Base-by-base conservation (phyloP, 495 filamentous ascomycete species). In the Penicillium crystallinum region DNA sequence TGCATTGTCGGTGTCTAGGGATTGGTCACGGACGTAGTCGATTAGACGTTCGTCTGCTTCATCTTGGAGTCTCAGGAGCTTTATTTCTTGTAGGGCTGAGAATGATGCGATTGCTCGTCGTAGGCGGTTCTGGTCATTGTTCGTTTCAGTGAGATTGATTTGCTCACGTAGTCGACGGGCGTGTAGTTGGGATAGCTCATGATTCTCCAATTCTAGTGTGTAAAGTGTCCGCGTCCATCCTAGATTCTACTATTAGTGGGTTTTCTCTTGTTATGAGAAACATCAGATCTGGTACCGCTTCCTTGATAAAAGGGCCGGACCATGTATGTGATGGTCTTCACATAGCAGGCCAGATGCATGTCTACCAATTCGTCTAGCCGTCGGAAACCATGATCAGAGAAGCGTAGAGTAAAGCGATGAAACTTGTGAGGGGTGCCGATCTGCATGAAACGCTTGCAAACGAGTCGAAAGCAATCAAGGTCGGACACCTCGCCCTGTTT, bases 291-390 rank as follows among this genome's bases (percentile, higher is more conserved):
- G 56, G 50, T 77, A 76, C 69, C 68, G 63, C 62, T 69, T 67
- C 71, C 72, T 62, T 73, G 66, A 68, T 87, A 87, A 65, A 86
- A 86, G 47, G 78, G 82, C 59, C 83, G 83, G 62, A 88, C 80
- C 69, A 88, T 78, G 63, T 89, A 89, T 57, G 81, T 84, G 64
- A 89, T 81, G 60, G 83, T 80, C 65, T 76, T 81, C 41, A 86
- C 82, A 68, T 84, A 77, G 53, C 69, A 73, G 31, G 81, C 78
- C 17, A 85, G 72, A 60, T 84, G 77, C 72, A 74, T 77, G 46
- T 63, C 49, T 40, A 77, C 51, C 35, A 77, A 54, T 29, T 75
- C 70, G 18, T 82, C 76, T 39, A 89, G 63, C 39, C 78, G 69
- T 27, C 69, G 63, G 45, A 89, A 80, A 1, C 82, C 85, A 45